Conservation (phyloP, 1,284 basidiomycete genomes). For the Sanguinoderma infundibulare region DNA sequence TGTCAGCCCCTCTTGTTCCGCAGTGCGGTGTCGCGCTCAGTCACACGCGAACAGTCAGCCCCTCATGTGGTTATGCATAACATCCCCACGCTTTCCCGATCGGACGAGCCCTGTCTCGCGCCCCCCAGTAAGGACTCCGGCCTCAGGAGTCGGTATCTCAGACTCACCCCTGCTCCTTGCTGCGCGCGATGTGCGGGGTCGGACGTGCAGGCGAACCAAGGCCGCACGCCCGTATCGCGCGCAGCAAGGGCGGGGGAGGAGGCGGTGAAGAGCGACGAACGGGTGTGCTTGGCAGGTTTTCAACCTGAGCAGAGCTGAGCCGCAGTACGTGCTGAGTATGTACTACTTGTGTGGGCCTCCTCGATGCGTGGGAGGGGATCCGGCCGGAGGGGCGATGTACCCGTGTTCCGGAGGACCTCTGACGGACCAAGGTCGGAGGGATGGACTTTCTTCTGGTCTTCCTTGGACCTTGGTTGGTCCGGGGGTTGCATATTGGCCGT, state of each 20-base stretch:
- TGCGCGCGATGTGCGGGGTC: not conserved
- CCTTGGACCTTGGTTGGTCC: no score
- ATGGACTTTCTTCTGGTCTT: no score
- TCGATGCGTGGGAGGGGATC: no score
- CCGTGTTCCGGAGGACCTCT: no score
- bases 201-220: not conserved
- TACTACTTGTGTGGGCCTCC: not conserved
- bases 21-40: not conserved
- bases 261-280: not conserved
- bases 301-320: not conserved
- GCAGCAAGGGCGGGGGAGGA: not conserved
- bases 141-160: no score
- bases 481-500: no score
- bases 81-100: not conserved
- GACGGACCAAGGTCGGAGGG: no score
- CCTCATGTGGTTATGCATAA: not conserved
- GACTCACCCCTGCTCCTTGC: not conserved
- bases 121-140: no score
- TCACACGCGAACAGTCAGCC: not conserved
- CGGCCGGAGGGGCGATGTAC: no score
- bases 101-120: not conserved
- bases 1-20: not conserved
- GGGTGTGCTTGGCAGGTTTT: not conserved
- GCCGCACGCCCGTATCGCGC: not conserved
- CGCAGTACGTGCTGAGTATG: not conserved